phyloP scores from a whole-genome alignment of 176 grass and related monocot genomes.

The Dactylis glomerata region DNA sequence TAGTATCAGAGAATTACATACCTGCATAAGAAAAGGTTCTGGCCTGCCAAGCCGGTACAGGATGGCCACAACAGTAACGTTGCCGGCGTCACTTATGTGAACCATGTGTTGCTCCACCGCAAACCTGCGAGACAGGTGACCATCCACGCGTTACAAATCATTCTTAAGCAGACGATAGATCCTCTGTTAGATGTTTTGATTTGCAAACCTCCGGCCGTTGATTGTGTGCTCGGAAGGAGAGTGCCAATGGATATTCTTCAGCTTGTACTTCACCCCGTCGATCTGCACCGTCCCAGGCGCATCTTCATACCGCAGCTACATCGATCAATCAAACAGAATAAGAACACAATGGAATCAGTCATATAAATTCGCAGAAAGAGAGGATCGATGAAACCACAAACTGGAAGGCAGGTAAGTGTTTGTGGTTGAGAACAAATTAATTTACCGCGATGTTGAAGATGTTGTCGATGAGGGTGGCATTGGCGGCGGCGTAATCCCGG shows the following conservation, averaged over 20 bases:
- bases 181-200: neutral
- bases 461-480: slow-evolving; percentile 76
- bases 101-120: slow-evolving; percentile 83
- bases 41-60: slow-evolving; percentile 60
- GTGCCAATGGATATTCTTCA: slow-evolving; percentile 80
- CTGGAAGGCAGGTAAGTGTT: neutral
- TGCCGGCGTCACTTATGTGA: slow-evolving; percentile 60
- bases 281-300: slow-evolving; percentile 36
- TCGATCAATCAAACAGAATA: neutral
- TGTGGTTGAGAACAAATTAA: neutral
- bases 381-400: neutral
- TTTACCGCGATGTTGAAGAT: slow-evolving; percentile 61
- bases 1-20: neutral
- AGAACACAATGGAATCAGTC: neutral
- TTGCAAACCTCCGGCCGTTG: slow-evolving; percentile 44
- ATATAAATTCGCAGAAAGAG: neutral
- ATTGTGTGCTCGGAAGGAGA: slow-evolving; percentile 86
- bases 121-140: slow-evolving; percentile 28
- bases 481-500: slow-evolving; percentile 55
- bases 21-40: slow-evolving; percentile 68
- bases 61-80: slow-evolving; percentile 52
- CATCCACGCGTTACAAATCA: neutral
- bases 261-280: slow-evolving; percentile 47
- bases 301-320: slow-evolving; percentile 45
- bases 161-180: neutral